These are phyloP conservation scores for Cladosporium sp. DNA, from an alignment of 2,329 filamentous ascomycete species.

Conservation along the genomic window DNA sequence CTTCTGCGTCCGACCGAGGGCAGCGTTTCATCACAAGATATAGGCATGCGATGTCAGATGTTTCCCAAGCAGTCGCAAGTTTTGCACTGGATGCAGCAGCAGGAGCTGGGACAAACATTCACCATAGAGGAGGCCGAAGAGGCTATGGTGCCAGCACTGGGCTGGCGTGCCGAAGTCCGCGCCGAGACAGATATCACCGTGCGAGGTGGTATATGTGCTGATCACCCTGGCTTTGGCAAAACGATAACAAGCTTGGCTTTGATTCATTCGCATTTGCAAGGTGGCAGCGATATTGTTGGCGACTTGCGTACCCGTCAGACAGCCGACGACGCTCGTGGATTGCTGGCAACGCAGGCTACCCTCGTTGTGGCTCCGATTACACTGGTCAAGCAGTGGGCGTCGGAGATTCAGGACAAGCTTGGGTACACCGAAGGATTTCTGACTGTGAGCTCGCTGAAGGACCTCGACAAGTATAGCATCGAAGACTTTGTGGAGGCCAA, in stretches of 20 bases:
- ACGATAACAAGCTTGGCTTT: slow-evolving; percentile 58
- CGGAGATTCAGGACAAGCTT: slow-evolving; percentile 46
- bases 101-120: slow-evolving; percentile 49
- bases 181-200: slow-evolving; percentile 41
- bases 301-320: background rate
- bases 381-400: slow-evolving; percentile 55
- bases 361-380: slow-evolving; percentile 56
- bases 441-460: slow-evolving; percentile 36
- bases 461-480: slow-evolving; percentile 42
- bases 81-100: slow-evolving; percentile 56
- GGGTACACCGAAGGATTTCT: slow-evolving; percentile 44
- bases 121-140: slow-evolving; percentile 56
- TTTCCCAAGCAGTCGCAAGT: slow-evolving; percentile 52
- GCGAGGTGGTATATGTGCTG: slow-evolving; percentile 59
- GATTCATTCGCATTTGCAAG: slow-evolving; percentile 39
- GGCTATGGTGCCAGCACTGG: slow-evolving; percentile 37
- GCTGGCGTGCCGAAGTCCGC: slow-evolving; percentile 56
- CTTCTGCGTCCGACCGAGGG: background rate
- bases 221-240: slow-evolving; percentile 64
- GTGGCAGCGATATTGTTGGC: background rate
- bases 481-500: slow-evolving; percentile 45
- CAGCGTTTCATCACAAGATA: background rate
- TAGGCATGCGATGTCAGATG: slow-evolving; percentile 28
- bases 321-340: slow-evolving; percentile 17
- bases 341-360: slow-evolving; percentile 52